Base-by-base conservation (phyloP, 1,284 basidiomycete genomes). In the Paramarasmius palmivorus region DNA sequence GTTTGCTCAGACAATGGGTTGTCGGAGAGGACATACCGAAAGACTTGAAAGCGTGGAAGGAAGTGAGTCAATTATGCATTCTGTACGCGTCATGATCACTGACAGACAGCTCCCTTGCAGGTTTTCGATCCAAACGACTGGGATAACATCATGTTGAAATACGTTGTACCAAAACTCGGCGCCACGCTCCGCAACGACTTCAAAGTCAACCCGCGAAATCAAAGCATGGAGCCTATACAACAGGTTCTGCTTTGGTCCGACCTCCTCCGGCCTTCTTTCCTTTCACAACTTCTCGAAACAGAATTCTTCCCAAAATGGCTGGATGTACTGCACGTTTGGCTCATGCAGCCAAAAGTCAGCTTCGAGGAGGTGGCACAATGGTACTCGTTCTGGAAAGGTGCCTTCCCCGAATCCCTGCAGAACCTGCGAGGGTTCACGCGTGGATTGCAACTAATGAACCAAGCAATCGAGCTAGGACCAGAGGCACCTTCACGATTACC, bases 231-330 rank as follows among this genome's bases (percentile, higher is more conserved):
- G n/a, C 88, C 92, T 0, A 76, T 99, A 32, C 74, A 87, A n/a
- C 76, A 77, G 46, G 87, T 94, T 10, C 73, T 98, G 40, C 75
- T 76, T 0, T 99, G 97, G 97, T 75, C 70, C 15, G 64, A 71
- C 22, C 75, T 93, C 40, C 73, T 99, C 29, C 86, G 92, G 4
- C 71, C 83, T 0, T 88, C 89, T 1, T 83, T 94, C 56, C 78
- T 95, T 58, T 79, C 85, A 1, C 90, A 93, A 63, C 71, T 98
- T 6, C 73, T 98, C 58, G 92, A 95, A 67, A 79, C 81, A 7
- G 93, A 94, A 63, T 96, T 99, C 75, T 97, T 98, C 80, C 92
- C 93, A 2, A 95, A 95, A 66, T 99, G 95, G 95, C 78, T 99
- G 48, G 85, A 93, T 40, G 84, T 92, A n/a, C 73, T 99, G 35